Evolutionary conservation across 225 moss, liverwort and hornwort genomes (phyloP), one percentile per base, ranked within the genome.

Genomic region (Polytrichum formosum): DNA sequence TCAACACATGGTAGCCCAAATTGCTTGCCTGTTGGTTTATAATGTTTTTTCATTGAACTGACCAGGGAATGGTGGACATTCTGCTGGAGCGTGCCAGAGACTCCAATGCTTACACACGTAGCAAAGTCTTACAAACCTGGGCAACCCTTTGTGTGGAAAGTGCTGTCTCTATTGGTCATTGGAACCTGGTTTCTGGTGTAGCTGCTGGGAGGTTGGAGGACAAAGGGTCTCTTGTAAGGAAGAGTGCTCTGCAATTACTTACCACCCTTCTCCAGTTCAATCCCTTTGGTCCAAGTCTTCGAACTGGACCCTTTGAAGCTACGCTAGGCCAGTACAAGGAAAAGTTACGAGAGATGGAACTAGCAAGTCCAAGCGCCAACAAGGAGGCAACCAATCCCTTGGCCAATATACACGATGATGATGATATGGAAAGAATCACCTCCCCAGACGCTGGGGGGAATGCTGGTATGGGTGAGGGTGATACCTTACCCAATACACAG

Each of bases 131-230:
- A 72, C 88, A 94, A 85, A 98, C 94, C 64, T 98, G 98, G 98
- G 91, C 98, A 53, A 71, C 77, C 68, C 91, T 98, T 26, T 98
- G 94, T 70, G 81, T 82, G 71, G 91, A 94, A 75, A 84, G 85
- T 65, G 98, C 98, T 67, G 92, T 98, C 77, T 91, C 98, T 26
- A 98, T 98, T 20, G 98, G 98, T 29, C 98, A 94, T 71, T 98
- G 98, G 98, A 98, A 98, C 78, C 65, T 94, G 63, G 94, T 98
- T 28, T 79, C 98, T 46, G 79, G 83, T 22, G 78, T 94, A 64
- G 98, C 94, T 61, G 91, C 94, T 78, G 92, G 98, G 73, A 87
- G 98, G 65, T 83, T 98, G 76, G 94, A 98, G 82, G 98, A 98
- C 78, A 98, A 83, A 77, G 84, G 63, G 64, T 89, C 84, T 56